Percentiles rank a stretch among this genome's conserved stretches.
Evolutionary conservation across 73 alveolate species (phyloP).

Genomic region (Paramecium sonneborni): DNA sequence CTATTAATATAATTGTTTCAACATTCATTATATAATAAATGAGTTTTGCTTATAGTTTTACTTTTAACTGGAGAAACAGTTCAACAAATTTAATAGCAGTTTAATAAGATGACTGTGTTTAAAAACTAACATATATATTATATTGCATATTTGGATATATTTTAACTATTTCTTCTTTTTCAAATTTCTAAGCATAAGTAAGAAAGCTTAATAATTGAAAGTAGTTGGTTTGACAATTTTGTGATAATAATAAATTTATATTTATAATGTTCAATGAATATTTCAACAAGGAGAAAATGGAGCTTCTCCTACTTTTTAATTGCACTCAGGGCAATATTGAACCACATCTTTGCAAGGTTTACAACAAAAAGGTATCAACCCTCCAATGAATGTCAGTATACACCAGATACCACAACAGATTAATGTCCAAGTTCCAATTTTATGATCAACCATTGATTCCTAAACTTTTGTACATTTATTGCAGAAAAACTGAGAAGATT

Average conservation of each 20-base stretch:
- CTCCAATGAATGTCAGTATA: slow-evolving; percentile 28
- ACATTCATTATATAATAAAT: background rate
- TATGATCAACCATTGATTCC: background rate
- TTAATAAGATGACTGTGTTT: background rate
- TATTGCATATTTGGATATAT: background rate
- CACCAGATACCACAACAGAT: slow-evolving; percentile 40
- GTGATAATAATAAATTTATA: background rate
- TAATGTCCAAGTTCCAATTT: slow-evolving; percentile 42
- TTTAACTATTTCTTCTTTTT: background rate
- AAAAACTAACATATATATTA: background rate
- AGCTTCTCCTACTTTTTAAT: slow-evolving; percentile 26
- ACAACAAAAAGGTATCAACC: slow-evolving; percentile 39
- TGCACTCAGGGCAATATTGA: slow-evolving; percentile 49
- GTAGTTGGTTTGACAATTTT: background rate
- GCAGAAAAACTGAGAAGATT: slow-evolving; percentile 17
- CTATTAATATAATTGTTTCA: background rate
- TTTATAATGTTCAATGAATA: background rate
- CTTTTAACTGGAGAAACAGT: background rate
- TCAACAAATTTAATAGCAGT: background rate
- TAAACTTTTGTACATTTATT: background rate
- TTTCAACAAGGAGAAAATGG: slow-evolving; percentile 5
- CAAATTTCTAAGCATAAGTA: background rate
- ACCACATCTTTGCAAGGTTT: slow-evolving; percentile 39
- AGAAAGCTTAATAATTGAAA: background rate
- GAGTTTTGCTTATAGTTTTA: background rate